Evolutionary conservation across 805 yeast genomes (phyloP), one percentile per base, ranked within the genome.

Genomic region (Candida insectalens): DNA sequence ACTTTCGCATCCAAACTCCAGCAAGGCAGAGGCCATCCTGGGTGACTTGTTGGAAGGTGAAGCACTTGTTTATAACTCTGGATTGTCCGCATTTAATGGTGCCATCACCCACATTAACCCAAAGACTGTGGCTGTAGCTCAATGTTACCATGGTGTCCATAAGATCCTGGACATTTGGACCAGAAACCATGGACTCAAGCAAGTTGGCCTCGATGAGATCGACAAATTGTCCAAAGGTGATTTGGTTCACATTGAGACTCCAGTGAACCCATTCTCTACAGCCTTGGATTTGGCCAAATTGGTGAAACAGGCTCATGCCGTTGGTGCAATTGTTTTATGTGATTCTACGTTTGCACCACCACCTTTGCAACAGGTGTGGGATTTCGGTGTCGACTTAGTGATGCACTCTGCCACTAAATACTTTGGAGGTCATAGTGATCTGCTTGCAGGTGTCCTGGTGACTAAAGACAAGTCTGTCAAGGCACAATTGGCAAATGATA

Each of bases 271-370:
- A 13, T 73, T 65, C 34, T 94, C 95, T 1, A 59, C 65, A 3
- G 69, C 77, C 10, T 66, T 64, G 43, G 84, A 83, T 52, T 70
- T 88, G 36, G 55, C 59, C 27, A 55, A 68, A 32, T 79, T 70
- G 48, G 88, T 84, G 3, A 63, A 71, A 2, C 67, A 66, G 39
- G 95, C 95, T 1, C 95, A 84, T 51, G 60, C 66, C 2, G 71
- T 73, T 35, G 95, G 95, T 14, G 96, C 94, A 0, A 46, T 63
- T 17, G 57, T 88, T 10, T 49, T 75, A 18, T 76, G 83, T 12
- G 97, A 88, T 56, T 69, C 95, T 5, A 89, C 96, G 0, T 83
- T 89, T 58, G 96, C 95, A 7, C 95, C 96, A 15, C 94, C 94
- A 10, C 95, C 95, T 13, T 59, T 87, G 37, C 81, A 75, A 46